Base-by-base conservation (phyloP, 2,329 filamentous ascomycete species). In the Dichotomopilus funicola region DNA sequence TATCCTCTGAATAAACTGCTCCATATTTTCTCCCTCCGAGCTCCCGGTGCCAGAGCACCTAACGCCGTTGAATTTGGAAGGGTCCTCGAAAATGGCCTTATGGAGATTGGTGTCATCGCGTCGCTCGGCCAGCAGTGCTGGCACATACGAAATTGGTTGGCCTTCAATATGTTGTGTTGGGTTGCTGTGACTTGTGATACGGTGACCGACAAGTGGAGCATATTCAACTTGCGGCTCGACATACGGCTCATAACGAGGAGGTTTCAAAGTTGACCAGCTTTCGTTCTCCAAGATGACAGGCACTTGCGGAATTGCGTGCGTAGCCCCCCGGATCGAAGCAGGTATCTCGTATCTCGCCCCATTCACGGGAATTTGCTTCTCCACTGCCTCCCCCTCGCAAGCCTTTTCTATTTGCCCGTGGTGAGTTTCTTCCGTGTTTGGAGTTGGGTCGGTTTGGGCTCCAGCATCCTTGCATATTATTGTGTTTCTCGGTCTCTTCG, bases 1-100 rank as follows among this genome's bases (percentile, higher is more conserved):
- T 44, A 72, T 69, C 51, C 67, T 68, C 11, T 57, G 53, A 42
- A 41, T 52, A 33, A 58, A 58, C 9, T 58, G 41, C 42, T 55
- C 49, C n/a, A 58, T n/a, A 33, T 49, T 51, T 33, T 58, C 56
- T 1, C 27, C 3, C 1, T 40, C 45, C 10, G 37, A 12, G 2
- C 50, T 34, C 8, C 42, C 49, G 3, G 35, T 27, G 19, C 19
- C 19, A 27, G 19, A 27, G 19, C 19, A 27, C 19, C 19, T 27
- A 27, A 27, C 19, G 19, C 19, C 19, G 19, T 27, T 27, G 19
- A 27, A 27, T 27, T 27, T 27, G 19, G 3, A 27, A 27, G 19
- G 19, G 19, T 27, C 19, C 19, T 27, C 19, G 19, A 27, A 27
- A 27, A 27, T 27, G 19, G 19, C 19, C 19, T 27, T 27, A 27